Conservation (phyloP, 108 stramenopile genomes). For the Cylindrotheca fusiformis region DNA sequence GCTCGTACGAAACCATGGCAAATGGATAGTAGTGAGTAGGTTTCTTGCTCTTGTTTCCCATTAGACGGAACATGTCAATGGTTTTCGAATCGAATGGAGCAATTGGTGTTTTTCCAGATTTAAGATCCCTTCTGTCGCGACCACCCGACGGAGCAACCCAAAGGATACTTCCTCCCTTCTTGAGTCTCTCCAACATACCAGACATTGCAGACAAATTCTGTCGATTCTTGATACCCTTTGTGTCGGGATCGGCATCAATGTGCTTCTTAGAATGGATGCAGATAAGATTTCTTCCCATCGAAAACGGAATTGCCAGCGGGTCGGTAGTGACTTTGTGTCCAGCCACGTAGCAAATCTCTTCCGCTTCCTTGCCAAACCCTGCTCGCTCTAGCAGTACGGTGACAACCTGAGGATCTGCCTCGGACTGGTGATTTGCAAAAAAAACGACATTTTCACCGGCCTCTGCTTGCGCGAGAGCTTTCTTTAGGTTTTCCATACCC, state of each 20-base stretch:
- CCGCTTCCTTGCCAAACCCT: constrained; percentile 61
- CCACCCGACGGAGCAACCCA: constrained; percentile 98
- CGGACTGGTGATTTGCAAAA: constrained; percentile 94
- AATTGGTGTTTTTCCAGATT: constrained; percentile 78
- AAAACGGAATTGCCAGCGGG: constrained; percentile 91
- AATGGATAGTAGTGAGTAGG: constrained; percentile 93
- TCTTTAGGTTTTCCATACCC: constrained; percentile 72
- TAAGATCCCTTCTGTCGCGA: constrained; percentile 84
- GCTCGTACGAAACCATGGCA: constrained; percentile 92
- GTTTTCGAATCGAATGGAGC: constrained; percentile 94
- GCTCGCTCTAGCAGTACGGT: constrained; percentile 65
- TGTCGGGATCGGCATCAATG: constrained; percentile 92
- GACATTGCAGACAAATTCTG: constrained; percentile 90
- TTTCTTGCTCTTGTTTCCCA: constrained; percentile 85
- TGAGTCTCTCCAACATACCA: constrained; percentile 77
- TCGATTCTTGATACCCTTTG: constrained; percentile 78
- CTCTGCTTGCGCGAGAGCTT: constrained; percentile 64
- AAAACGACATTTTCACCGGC: constrained; percentile 93
- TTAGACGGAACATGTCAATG: constrained; percentile 93
- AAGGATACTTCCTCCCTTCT: constrained; percentile 80
- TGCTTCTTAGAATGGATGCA: constrained; percentile 98
- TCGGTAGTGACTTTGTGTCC: constrained; percentile 97
- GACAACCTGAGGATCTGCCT: constrained; percentile 95
- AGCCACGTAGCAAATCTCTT: constrained; percentile 80
- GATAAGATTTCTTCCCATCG: constrained; percentile 92